Evolutionary conservation across 352 stramenopile genomes (phyloP).

Genomic region (Pythium apleroticum): DNA sequence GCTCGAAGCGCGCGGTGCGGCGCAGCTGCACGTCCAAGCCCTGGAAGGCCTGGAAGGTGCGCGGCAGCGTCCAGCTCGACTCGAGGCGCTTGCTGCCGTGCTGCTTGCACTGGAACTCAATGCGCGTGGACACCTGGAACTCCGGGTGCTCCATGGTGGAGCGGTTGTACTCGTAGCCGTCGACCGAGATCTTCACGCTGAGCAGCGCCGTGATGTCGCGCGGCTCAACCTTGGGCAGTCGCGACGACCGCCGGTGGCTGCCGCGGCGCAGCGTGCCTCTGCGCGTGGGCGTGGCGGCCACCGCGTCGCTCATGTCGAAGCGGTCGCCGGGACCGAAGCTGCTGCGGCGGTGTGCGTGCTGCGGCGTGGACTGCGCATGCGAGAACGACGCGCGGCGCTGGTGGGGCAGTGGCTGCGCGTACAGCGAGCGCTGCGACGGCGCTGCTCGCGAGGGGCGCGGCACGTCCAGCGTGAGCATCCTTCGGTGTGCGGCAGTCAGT

Average conservation of each 20-base stretch:
- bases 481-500: conserved; percentile 16
- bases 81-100: conserved; percentile 51
- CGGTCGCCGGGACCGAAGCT: conserved; percentile 12
- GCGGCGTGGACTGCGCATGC: not conserved
- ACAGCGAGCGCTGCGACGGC: too few relatives aligned
- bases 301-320: not conserved
- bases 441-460: conserved; percentile 3
- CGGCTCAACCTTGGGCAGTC: conserved; percentile 31
- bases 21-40: conserved; percentile 71
- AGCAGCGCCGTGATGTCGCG: conserved; percentile 71
- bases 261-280: not conserved
- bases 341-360: conserved; percentile 4
- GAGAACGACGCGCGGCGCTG: not conserved
- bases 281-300: not conserved
- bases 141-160: conserved; percentile 81
- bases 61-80: conserved; percentile 61
- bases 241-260: conserved; percentile 10
- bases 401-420: not conserved
- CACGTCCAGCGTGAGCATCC: conserved; percentile 16
- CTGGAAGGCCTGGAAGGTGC: conserved; percentile 77
- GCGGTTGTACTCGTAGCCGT: conserved; percentile 68
- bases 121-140: conserved; percentile 57
- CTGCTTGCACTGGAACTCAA: conserved; percentile 69
- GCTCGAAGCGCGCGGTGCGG: conserved; percentile 47
- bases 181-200: conserved; percentile 51